Percentiles rank a stretch among this genome's conserved stretches.
These are phyloP conservation scores for Omphalea diandra DNA, from an alignment of 441 rosid genomes.

Conservation along the genomic window DNA sequence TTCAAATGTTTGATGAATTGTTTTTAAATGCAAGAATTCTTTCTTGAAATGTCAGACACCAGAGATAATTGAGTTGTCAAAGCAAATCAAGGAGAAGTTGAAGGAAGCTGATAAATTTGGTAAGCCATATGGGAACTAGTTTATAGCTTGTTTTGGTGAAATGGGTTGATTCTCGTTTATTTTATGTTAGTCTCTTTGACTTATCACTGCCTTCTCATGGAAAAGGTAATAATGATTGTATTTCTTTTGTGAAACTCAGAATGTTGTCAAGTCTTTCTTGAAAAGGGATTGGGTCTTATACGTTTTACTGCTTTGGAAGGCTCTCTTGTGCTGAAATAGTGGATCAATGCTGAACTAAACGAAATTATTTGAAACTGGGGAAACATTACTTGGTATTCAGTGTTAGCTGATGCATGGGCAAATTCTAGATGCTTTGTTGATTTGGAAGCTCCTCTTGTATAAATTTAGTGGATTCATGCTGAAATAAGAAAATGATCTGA, in stretches of 20 bases:
- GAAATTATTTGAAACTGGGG: not conserved
- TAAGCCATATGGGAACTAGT: slow-evolving; percentile 26
- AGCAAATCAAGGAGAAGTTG: slow-evolving; percentile 90
- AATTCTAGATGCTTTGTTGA: no score
- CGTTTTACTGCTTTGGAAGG: not conserved
- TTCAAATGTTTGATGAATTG: slow-evolving; percentile 2
- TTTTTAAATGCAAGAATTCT: slow-evolving; percentile 4
- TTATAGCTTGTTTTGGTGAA: slow-evolving; percentile 6
- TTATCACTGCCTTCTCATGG: not conserved
- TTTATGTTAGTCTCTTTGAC: not conserved
- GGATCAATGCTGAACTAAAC: not conserved
- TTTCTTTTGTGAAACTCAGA: not conserved
- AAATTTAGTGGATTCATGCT: no score
- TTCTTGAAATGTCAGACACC: slow-evolving; percentile 54
- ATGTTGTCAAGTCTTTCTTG: not conserved
- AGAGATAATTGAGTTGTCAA: slow-evolving; percentile 72
- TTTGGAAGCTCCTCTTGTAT: no score
- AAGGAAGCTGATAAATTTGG: slow-evolving; percentile 93
- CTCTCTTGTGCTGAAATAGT: not conserved
- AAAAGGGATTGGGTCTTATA: not conserved
- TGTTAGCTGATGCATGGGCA: no score
- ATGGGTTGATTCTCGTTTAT: not conserved
- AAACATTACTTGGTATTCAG: not conserved
- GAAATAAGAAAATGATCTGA: no score
- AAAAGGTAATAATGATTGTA: not conserved